Base-by-base conservation (phyloP, 495 filamentous ascomycete genomes). In the Penicillium pulvis region DNA sequence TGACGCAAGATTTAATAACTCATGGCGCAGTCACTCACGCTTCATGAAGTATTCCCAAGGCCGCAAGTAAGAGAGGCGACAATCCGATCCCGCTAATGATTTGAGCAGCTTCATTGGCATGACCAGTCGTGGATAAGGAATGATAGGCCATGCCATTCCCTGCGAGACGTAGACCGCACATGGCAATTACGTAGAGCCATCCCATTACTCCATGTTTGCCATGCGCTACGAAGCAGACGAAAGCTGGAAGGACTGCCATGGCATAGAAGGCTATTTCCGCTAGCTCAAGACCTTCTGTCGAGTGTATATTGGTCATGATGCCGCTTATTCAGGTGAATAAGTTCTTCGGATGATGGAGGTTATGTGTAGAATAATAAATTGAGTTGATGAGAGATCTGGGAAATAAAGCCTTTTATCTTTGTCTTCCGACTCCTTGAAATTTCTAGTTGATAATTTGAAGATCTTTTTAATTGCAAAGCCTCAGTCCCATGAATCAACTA, bases 11-110 rank as follows among this genome's bases (percentile, higher is more conserved):
- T 12, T 12, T 1, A 12, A 10, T 14, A 6, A 36, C 12, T 0
- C 33, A 11, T 36, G 33, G 12, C 1, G 33, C 9, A 36, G 9
- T 14, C 44, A 64, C 75, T 62, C 56, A 79, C 76, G 74, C 56
- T 57, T 78, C 76, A 45, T 74, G 71, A 8, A 79, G 63, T 41
- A 78, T 53, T n/a, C 74, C 75, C 57, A 64, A 56, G 7, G 57
- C 52, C 8, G 71, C 71, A 17, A 78, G 64, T 19, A 80, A 58
- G 4, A 80, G 60, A 4, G 77, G 77, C 3, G 73, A 77, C 7
- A 80, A 57, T 6, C 77, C 77, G 48, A 80, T 75, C 23, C 69
- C 75, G n/a, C 59, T 65, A 14, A 80, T 68, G 5, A 76, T 60
- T 12, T 68, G 33, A 28, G 72, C 74, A 6, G 60, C 61, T 19